Conservation (phyloP, 225 moss, liverwort and hornwort genomes). For the Physcomitrellopsis africana region DNA sequence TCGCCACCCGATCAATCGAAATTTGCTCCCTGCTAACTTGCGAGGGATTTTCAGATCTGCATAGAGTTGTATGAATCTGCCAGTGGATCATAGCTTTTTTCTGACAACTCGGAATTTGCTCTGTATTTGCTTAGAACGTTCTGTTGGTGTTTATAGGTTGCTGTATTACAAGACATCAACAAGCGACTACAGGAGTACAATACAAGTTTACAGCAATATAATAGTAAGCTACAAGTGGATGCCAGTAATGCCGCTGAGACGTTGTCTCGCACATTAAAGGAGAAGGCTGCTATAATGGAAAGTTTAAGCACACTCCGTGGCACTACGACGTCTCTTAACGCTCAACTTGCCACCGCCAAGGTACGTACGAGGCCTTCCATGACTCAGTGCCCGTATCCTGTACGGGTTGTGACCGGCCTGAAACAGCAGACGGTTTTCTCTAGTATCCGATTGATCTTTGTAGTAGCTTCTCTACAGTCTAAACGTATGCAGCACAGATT, state of each 20-base stretch:
- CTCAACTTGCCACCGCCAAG: constrained; percentile 78
- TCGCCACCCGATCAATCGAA: too few species aligned
- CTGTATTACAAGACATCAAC: constrained; percentile 89
- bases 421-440: too few species aligned
- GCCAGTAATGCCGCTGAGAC: constrained; percentile 83
- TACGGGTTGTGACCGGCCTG: too few species aligned
- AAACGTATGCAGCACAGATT: too few species aligned
- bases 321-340: constrained; percentile 76
- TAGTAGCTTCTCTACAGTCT: too few species aligned
- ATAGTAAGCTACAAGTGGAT: constrained; percentile 92
- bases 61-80: too few species aligned
- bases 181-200: constrained; percentile 97
- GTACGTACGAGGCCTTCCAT: constrained; percentile 24
- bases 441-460: too few species aligned
- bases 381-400: too few species aligned
- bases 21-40: too few species aligned
- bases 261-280: constrained; percentile 77
- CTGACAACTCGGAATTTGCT: too few species aligned
- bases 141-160: constrained; percentile 37
- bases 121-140: neutral
- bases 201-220: constrained; percentile 93
- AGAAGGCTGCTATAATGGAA: constrained; percentile 98
- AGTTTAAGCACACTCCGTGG: constrained; percentile 93
- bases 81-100: too few species aligned
- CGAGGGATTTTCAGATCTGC: too few species aligned